These are phyloP conservation scores for Taphrina betulina DNA, from an alignment of 1,139 yeast species.

Conservation along the genomic window DNA sequence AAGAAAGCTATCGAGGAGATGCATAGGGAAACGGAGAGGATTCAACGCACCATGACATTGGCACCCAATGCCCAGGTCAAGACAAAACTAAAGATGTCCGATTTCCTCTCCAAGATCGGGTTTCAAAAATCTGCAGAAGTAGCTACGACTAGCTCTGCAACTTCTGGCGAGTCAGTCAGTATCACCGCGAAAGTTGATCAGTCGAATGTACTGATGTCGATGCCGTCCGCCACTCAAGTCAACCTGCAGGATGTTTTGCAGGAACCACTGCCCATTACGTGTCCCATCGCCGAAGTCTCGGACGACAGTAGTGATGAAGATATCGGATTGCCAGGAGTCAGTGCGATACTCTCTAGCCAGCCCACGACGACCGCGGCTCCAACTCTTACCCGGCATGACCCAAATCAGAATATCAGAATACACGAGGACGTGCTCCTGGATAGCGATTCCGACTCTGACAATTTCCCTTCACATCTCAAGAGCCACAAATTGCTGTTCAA, in stretches of 20 bases:
- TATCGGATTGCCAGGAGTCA: constrained; percentile 6
- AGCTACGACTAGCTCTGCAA: neutral
- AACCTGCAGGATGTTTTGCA: neutral
- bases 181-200: neutral
- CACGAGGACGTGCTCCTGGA: constrained; percentile 15
- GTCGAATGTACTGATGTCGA: neutral
- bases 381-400: neutral
- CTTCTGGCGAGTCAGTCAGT: neutral
- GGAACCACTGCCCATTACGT: constrained; percentile 1
- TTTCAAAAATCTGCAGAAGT: neutral
- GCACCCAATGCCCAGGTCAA: constrained; percentile 41
- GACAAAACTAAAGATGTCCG: constrained; percentile 39
- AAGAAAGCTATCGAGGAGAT: constrained; percentile 44
- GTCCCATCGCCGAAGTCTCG: constrained; percentile 8
- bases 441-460: constrained; percentile 16
- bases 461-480: constrained; percentile 13
- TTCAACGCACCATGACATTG: constrained; percentile 41
- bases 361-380: neutral
- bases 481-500: constrained; percentile 17
- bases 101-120: constrained; percentile 38
- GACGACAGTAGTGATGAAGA: constrained; percentile 24
- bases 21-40: constrained; percentile 42
- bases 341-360: neutral
- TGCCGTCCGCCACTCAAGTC: neutral
- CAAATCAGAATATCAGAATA: neutral